Evolutionary conservation across 441 rosid genomes (phyloP).

Genomic region (Oxalis stricta): DNA sequence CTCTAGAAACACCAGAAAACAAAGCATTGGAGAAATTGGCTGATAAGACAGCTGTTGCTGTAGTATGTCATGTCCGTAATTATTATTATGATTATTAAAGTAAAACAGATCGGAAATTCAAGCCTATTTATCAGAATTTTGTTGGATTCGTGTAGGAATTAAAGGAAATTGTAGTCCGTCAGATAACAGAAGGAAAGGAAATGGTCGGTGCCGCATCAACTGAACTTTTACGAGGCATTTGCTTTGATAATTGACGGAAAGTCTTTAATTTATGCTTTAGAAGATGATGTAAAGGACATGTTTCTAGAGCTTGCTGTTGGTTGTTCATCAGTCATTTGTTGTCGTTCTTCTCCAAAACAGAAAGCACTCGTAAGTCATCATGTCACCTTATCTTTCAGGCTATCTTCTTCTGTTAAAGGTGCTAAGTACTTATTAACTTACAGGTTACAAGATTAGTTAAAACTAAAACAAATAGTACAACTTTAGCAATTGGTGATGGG

Average conservation of each 20-base stretch:
- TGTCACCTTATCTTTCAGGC: not conserved
- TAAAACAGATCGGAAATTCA: too few species aligned
- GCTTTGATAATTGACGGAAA: conserved; percentile 89
- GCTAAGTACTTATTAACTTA: not conserved
- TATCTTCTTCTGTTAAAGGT: not conserved
- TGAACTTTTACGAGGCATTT: conserved; percentile 44
- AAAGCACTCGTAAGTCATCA: conserved; percentile 67
- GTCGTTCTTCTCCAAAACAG: conserved; percentile 97
- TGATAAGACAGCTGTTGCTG: conserved; percentile 45
- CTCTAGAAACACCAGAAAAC: conserved; percentile 53
- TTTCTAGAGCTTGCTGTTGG: conserved; percentile 80
- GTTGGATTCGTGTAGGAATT: conserved; percentile 35
- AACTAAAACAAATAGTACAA: conserved; percentile 49
- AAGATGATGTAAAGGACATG: conserved; percentile 46
- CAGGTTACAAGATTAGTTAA: conserved; percentile 82
- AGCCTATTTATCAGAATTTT: conserved; percentile 2
- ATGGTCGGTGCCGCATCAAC: conserved; percentile 32
- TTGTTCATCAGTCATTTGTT: conserved; percentile 95
- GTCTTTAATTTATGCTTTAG: conserved; percentile 69
- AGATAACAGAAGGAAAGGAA: conserved; percentile 42
- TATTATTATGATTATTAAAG: too few species aligned
- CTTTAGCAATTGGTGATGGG: conserved; percentile 82
- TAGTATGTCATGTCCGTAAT: too few species aligned
- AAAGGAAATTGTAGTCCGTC: conserved; percentile 42
- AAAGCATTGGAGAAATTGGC: conserved; percentile 51